A percentile compares a stretch with the other conserved stretches of the same genome.
Conservation (phyloP, 2,329 filamentous ascomycete genomes). For the Penicillium sp. region DNA sequence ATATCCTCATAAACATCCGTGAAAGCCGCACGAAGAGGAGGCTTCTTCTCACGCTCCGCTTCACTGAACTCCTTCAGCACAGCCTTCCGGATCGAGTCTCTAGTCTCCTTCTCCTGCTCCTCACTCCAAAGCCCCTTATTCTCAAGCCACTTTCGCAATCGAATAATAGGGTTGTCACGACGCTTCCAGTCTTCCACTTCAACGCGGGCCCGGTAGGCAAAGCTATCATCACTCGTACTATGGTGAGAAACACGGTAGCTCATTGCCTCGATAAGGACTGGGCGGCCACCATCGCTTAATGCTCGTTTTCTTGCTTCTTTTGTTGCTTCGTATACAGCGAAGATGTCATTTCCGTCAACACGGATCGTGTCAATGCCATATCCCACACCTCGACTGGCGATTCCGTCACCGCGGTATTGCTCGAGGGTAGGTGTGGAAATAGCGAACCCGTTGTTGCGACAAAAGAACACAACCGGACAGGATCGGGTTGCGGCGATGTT, state of each 20-base stretch:
- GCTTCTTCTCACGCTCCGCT: constrained; percentile 60
- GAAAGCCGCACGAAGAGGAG: constrained; percentile 62
- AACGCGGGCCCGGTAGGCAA: constrained; percentile 88
- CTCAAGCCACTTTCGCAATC: constrained; percentile 89
- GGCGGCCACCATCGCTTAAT: constrained; percentile 75
- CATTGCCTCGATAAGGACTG: constrained; percentile 91
- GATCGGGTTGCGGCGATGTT: constrained; percentile 87
- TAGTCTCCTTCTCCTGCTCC: constrained; percentile 70
- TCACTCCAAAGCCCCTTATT: constrained; percentile 81
- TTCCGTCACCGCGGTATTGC: constrained; percentile 88
- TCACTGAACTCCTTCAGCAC: constrained; percentile 81
- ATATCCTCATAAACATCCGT: constrained; percentile 86
- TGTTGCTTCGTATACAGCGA: constrained; percentile 80
- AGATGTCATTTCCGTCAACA: constrained; percentile 92
- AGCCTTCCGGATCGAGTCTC: constrained; percentile 68
- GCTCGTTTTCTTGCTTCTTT: constrained; percentile 75
- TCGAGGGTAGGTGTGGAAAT: constrained; percentile 70
- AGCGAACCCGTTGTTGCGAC: constrained; percentile 89
- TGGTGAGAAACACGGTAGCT: constrained; percentile 98
- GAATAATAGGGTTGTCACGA: constrained; percentile 82
- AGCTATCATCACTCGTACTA: constrained; percentile 94
- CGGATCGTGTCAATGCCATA: constrained; percentile 94
- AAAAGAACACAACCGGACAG: constrained; percentile 88
- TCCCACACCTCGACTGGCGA: constrained; percentile 80
- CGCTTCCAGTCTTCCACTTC: constrained; percentile 96